Conservation (phyloP, 345 rosid genomes). For the Citrus inodora region DNA sequence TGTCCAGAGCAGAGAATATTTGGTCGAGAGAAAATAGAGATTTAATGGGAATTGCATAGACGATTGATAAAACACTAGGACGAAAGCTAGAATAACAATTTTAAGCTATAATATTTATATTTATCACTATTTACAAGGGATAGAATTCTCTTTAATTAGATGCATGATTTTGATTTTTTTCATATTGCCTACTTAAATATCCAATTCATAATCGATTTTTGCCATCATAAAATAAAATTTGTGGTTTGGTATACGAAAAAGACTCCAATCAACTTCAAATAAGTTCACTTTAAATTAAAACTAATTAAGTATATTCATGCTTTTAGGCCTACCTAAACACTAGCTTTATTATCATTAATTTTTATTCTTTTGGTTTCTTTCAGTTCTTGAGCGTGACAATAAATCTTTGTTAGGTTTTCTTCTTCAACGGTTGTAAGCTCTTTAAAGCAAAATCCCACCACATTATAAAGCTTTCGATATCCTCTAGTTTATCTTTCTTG, state of each 20-base stretch:
- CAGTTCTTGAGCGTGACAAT: conserved; percentile 9
- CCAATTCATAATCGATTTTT: too few species aligned
- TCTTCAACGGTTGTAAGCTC: neutral
- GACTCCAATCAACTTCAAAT: neutral
- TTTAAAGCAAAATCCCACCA: neutral
- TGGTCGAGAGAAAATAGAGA: too few species aligned
- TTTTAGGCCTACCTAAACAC: neutral
- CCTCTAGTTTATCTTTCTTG: neutral
- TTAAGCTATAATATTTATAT: too few species aligned
- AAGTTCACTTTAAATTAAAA: neutral
- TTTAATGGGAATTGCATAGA: too few species aligned
- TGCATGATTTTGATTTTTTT: neutral
- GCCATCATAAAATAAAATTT: too few species aligned
- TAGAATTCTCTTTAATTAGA: neutral
- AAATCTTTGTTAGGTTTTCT: neutral
- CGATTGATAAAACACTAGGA: too few species aligned
- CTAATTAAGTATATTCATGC: neutral
- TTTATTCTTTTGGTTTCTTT: neutral
- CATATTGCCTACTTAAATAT: neutral
- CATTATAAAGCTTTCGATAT: neutral
- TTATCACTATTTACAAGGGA: too few species aligned
- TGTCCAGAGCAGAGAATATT: too few species aligned
- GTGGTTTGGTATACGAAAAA: neutral
- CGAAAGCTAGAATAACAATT: too few species aligned
- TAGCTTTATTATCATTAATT: neutral